A percentile compares a stretch with the other conserved stretches of the same genome.
Conservation (phyloP, 2,329 filamentous ascomycete genomes). For the Xylaria sp. region DNA sequence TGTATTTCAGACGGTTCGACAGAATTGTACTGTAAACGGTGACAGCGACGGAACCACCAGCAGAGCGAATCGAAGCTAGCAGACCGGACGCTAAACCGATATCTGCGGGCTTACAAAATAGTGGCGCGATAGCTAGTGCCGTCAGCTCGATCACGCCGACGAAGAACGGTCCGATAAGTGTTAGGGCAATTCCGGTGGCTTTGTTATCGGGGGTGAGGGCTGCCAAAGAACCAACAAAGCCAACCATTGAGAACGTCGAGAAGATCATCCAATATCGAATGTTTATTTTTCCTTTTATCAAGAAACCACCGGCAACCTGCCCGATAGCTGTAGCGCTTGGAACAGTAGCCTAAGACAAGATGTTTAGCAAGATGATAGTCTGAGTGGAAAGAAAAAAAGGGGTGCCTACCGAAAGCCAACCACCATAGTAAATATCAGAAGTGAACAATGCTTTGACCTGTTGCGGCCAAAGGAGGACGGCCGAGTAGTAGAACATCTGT, state of each 20-base stretch:
- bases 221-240: constrained; percentile 50
- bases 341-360: constrained; percentile 47
- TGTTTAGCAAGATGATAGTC: constrained; percentile 22
- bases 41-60: constrained; percentile 52
- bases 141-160: constrained; percentile 52
- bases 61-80: constrained; percentile 54
- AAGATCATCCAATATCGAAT: constrained; percentile 53
- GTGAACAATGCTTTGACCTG: constrained; percentile 52
- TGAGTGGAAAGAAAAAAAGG: neutral
- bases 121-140: constrained; percentile 50
- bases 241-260: constrained; percentile 52
- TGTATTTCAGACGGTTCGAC: constrained; percentile 51
- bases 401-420: constrained; percentile 50
- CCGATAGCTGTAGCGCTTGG: constrained; percentile 50
- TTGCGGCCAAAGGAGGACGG: constrained; percentile 52
- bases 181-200: constrained; percentile 50
- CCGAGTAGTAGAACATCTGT: constrained; percentile 50
- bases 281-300: constrained; percentile 51
- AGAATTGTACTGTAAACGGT: constrained; percentile 55
- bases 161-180: constrained; percentile 52
- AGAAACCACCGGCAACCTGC: constrained; percentile 49
- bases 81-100: constrained; percentile 56
- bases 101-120: constrained; percentile 53
- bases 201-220: constrained; percentile 49
- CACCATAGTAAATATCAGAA: constrained; percentile 49